Evolutionary conservation across 345 rosid species (phyloP).

Genomic region (Camelina laxa): DNA sequence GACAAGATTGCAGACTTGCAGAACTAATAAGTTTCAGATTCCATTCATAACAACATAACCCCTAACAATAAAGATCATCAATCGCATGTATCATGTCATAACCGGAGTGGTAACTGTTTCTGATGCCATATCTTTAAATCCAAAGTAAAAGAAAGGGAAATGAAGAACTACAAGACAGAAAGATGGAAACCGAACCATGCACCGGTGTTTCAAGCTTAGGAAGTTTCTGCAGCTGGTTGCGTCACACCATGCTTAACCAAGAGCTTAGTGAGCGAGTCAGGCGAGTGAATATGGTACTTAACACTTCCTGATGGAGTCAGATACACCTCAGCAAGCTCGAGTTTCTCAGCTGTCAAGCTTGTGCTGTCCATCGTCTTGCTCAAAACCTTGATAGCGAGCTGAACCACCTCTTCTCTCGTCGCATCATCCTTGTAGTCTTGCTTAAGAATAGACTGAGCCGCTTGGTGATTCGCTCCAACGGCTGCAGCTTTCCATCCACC

Average conservation of each 20-base stretch:
- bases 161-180: slow-evolving; percentile 21
- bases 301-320: slow-evolving; percentile 69
- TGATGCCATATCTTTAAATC: slow-evolving; percentile 6
- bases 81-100: slow-evolving; percentile 20
- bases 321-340: slow-evolving; percentile 74
- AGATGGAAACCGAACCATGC: background rate
- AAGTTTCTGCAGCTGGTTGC: slow-evolving; percentile 63
- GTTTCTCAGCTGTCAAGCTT: slow-evolving; percentile 82
- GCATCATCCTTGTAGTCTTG: slow-evolving; percentile 44
- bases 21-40: background rate
- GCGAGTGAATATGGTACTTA: slow-evolving; percentile 75
- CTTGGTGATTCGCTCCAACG: slow-evolving; percentile 86
- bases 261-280: slow-evolving; percentile 76
- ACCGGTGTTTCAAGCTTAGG: slow-evolving; percentile 31
- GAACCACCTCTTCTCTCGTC: slow-evolving; percentile 70
- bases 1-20: slow-evolving; percentile 7
- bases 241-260: slow-evolving; percentile 70
- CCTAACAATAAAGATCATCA: slow-evolving; percentile 5
- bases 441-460: slow-evolving; percentile 78
- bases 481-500: slow-evolving; percentile 95
- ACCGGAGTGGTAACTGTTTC: background rate
- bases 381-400: slow-evolving; percentile 81
- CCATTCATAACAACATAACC: background rate
- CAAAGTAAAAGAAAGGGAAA: slow-evolving; percentile 2
- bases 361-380: slow-evolving; percentile 95